Base-by-base conservation (phyloP, 495 filamentous ascomycete species). In the Aspergillus panamensis region DNA sequence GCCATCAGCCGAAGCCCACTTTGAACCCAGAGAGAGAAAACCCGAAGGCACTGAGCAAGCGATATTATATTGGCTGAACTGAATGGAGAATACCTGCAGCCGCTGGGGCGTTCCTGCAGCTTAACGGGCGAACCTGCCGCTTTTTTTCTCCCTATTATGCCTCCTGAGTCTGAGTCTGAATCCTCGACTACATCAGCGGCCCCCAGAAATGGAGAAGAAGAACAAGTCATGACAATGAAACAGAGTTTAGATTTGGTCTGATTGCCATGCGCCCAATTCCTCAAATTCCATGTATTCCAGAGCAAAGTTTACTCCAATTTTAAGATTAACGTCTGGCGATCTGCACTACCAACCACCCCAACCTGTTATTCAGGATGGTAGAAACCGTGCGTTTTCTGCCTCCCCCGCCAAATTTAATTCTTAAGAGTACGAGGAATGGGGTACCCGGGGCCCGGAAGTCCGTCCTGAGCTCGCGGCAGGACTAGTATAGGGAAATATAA, bases 21-120 rank as follows among this genome's bases (percentile, higher is more conserved):
- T 13, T 50, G 37, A n/a, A 50, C n/a, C n/a, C 17, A 50, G 52
- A 12, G 37, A 44, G 37, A 17, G 29, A 51, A 5, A 51, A 19
- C 14, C 7, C 2, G 29, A 33, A 8, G 14, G n/a, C 1, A 33
- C 16, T 16, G 13, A 33, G 32, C 8, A 20, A 13, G 20, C 25
- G 13, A 50, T 4, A 29, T 10, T 13, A 19, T 17, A 31, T 35
- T 33, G 31, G 48, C 33, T 16, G 9, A 43, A 44, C 21, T 10
- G 19, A 53, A 39, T 40, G 9, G 9, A 32, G 30, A 40, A 13
- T 39, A 39, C 14, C 25, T 50, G 51, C 51, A 50, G 54, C 57
- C 20, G 51, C 48, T 29, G 45, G 17, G 35, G 31, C 35, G 48
- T 60, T 60, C 57, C 57, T 60, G 57, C 57, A 60, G 55, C 55